Evolutionary conservation across 1,284 basidiomycete species (phyloP).

Genomic region (Salmacisia buchloeana): DNA sequence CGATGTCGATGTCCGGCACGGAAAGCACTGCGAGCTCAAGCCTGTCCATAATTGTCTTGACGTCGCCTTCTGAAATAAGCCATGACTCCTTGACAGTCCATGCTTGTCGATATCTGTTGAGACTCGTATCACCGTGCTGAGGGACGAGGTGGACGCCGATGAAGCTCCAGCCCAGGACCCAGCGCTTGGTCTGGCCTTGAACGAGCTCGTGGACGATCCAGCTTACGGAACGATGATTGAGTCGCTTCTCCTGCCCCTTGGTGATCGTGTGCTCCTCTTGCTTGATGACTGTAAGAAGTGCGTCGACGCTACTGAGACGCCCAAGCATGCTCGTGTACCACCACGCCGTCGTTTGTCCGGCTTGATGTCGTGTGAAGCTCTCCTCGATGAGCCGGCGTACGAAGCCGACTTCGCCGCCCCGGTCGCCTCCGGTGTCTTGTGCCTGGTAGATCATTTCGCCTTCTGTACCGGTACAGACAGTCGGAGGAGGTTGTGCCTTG

Average conservation of each 20-base stretch:
- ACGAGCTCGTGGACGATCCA: slow-evolving; percentile 75
- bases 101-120: neutral
- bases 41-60: neutral
- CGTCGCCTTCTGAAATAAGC: neutral
- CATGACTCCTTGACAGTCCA: neutral
- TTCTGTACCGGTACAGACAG: slow-evolving; percentile 67
- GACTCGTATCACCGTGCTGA: neutral
- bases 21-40: slow-evolving; percentile 6
- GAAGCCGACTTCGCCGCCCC: slow-evolving; percentile 76
- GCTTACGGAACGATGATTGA: slow-evolving; percentile 54
- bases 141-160: slow-evolving; percentile 57
- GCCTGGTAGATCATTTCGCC: slow-evolving; percentile 72
- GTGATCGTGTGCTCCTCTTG: slow-evolving; percentile 46
- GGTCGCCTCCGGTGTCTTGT: neutral
- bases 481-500: slow-evolving; percentile 26
- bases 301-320: slow-evolving; percentile 67
- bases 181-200: slow-evolving; percentile 78
- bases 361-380: slow-evolving; percentile 57
- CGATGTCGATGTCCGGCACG: neutral
- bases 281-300: slow-evolving; percentile 62
- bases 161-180: slow-evolving; percentile 83
- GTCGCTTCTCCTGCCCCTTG: slow-evolving; percentile 51
- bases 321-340: slow-evolving; percentile 93
- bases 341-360: neutral
- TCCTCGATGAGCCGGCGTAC: slow-evolving; percentile 72